phyloP scores from a whole-genome alignment of 345 rosid genomes.

The Salix suchowensis region DNA sequence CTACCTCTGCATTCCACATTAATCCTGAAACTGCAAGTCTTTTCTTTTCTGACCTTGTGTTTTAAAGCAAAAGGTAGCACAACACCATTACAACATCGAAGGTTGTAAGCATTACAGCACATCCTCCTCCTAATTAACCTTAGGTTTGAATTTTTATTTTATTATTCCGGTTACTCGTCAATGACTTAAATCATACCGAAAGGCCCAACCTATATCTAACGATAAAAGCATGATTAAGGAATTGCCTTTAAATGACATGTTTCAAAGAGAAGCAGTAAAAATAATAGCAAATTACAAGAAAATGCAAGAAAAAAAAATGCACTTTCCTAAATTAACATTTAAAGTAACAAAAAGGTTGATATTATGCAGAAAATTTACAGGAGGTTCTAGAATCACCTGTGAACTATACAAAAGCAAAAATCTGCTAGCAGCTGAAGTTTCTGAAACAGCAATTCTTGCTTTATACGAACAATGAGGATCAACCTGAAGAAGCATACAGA shows the following conservation, averaged over 20 bases:
- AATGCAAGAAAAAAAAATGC: neutral
- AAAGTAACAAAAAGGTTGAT: neutral
- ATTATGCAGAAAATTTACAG: neutral
- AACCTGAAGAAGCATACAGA: constrained; percentile 51
- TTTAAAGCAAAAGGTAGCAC: neutral
- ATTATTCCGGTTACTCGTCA: neutral
- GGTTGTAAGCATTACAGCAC: neutral
- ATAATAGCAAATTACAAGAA: constrained; percentile 1
- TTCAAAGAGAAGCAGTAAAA: neutral
- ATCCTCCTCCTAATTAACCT: neutral
- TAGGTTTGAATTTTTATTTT: no score
- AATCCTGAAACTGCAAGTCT: neutral
- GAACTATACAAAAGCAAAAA: constrained; percentile 70
- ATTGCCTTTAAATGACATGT: neutral
- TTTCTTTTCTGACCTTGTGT: neutral
- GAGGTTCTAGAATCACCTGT: constrained; percentile 42
- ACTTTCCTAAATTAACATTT: neutral
- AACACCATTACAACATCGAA: neutral
- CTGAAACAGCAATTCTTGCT: constrained; percentile 57
- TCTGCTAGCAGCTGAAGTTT: constrained; percentile 64
- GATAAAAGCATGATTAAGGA: neutral
- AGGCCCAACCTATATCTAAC: neutral
- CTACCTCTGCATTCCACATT: neutral
- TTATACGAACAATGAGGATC: constrained; percentile 96
- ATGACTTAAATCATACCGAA: neutral